Conservation (phyloP, 352 stramenopile genomes). For the Globisporangium camurandrum region DNA sequence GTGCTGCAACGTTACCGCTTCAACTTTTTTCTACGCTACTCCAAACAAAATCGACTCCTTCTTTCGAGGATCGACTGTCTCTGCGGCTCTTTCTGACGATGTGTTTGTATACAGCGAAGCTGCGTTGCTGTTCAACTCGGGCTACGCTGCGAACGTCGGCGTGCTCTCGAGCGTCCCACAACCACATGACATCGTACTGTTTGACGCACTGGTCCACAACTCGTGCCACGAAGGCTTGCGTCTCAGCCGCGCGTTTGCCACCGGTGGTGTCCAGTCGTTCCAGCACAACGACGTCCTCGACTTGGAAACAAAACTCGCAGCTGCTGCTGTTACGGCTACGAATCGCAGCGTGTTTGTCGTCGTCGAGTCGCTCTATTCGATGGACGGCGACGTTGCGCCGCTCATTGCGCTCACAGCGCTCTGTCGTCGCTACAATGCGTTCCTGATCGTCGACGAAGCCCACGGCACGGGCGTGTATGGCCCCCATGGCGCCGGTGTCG, state of each 20-base stretch:
- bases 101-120: conserved; percentile 41
- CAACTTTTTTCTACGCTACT: too few relatives aligned
- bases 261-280: conserved; percentile 55
- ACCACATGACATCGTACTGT: conserved; percentile 88
- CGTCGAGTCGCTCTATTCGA: conserved; percentile 98
- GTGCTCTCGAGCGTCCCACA: conserved; percentile 90
- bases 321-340: neutral
- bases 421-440: conserved; percentile 71
- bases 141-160: conserved; percentile 95
- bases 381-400: conserved; percentile 95
- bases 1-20: too few relatives aligned
- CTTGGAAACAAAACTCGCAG: conserved; percentile 37
- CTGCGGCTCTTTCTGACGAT: neutral
- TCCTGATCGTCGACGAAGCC: conserved; percentile 96
- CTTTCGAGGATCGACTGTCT: conserved; percentile 10
- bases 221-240: conserved; percentile 92
- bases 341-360: conserved; percentile 86
- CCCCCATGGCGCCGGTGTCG: conserved; percentile 59
- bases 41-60: too few relatives aligned
- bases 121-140: conserved; percentile 94
- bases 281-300: conserved; percentile 89
- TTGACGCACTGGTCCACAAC: conserved; percentile 96
- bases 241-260: conserved; percentile 64
- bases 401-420: conserved; percentile 81
- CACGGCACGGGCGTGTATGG: conserved; percentile 91